A percentile compares a stretch with the other conserved stretches of the same genome.
phyloP scores from a whole-genome alignment of 2,329 filamentous ascomycete genomes.

The Colletotrichum trifolii region DNA sequence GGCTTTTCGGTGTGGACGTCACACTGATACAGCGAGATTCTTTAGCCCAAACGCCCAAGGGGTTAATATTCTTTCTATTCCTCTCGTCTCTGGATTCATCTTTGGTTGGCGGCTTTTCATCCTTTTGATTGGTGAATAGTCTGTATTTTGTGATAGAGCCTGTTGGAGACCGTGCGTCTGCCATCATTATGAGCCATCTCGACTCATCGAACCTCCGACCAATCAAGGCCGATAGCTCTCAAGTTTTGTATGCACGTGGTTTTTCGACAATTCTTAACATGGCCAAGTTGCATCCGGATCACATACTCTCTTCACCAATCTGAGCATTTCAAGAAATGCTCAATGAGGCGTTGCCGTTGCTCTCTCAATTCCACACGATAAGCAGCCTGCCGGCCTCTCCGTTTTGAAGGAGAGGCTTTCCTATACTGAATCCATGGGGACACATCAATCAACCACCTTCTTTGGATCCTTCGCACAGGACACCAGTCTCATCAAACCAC shows the following conservation, averaged over 20 bases:
- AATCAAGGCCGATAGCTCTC: not conserved
- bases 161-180: no score
- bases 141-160: no score
- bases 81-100: no score
- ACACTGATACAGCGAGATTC: no score
- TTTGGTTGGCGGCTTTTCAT: no score
- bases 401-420: not conserved
- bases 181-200: conserved; percentile 20
- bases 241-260: not conserved
- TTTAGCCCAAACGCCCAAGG: no score
- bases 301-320: no score
- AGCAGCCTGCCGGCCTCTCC: conserved; percentile 5
- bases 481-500: conserved; percentile 3
- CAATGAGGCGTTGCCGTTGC: no score
- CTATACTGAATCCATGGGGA: conserved; percentile 13
- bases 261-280: no score
- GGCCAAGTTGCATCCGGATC: no score
- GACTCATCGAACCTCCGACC: conserved; percentile 2
- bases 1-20: not conserved
- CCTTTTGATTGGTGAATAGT: no score
- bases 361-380: not conserved
- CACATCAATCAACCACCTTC: not conserved
- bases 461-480: not conserved
- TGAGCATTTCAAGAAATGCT: not conserved
- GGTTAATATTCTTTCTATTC: no score